Percentiles rank a stretch among this genome's conserved stretches.
phyloP scores from a whole-genome alignment of 2,329 filamentous ascomycete species.

The Orbilia quercus region DNA sequence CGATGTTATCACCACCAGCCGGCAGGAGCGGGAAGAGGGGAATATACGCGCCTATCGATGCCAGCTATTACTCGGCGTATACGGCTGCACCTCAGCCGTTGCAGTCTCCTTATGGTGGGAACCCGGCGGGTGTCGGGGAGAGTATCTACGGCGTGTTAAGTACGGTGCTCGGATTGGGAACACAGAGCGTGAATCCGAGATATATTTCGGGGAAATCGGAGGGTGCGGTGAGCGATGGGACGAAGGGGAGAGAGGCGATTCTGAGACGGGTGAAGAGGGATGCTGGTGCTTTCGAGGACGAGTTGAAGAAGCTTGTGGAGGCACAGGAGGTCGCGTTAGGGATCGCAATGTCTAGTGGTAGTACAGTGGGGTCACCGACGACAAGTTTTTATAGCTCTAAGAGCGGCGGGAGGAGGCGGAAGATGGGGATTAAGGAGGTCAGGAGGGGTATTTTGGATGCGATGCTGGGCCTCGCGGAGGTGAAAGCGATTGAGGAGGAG shows the following conservation, averaged over 20 bases:
- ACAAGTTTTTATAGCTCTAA: slow-evolving; percentile 22
- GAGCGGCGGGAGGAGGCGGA: slow-evolving; percentile 30
- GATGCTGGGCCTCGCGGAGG: slow-evolving; percentile 49
- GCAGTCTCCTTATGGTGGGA: slow-evolving; percentile 20
- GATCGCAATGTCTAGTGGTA: slow-evolving; percentile 6
- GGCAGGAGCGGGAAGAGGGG: slow-evolving; percentile 43
- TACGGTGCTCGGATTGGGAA: slow-evolving; percentile 25
- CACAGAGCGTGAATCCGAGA: slow-evolving; percentile 42
- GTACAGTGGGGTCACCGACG: not conserved
- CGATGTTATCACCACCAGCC: slow-evolving; percentile 18
- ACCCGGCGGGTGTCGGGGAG: slow-evolving; percentile 1
- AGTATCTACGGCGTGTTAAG: slow-evolving; percentile 36
- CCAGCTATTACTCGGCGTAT: slow-evolving; percentile 50
- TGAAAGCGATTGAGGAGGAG: slow-evolving; percentile 49
- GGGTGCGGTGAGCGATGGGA: slow-evolving; percentile 39
- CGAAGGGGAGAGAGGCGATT: slow-evolving; percentile 33
- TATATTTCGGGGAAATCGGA: slow-evolving; percentile 53
- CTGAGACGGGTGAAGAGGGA: slow-evolving; percentile 47
- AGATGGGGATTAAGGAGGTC: slow-evolving; percentile 51
- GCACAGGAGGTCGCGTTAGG: slow-evolving; percentile 47
- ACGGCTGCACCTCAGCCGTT: slow-evolving; percentile 22
- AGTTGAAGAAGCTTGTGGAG: slow-evolving; percentile 34
- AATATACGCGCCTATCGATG: slow-evolving; percentile 51
- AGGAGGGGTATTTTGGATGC: slow-evolving; percentile 52
- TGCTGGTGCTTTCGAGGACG: slow-evolving; percentile 41